Conservation (phyloP, 306 rosid species). For the Dryas octopetala region DNA sequence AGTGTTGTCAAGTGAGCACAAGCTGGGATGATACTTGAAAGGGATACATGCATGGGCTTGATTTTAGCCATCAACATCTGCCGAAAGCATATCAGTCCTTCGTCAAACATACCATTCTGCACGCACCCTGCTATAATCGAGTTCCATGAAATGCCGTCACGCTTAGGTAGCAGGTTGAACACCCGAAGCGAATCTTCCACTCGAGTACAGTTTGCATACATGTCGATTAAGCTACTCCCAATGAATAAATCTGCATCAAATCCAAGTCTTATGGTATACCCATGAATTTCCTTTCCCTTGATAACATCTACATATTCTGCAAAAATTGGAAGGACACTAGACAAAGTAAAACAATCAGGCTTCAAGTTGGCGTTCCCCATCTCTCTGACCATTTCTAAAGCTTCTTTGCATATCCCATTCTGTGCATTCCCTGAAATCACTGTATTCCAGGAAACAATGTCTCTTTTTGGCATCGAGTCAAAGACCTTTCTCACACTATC, state of each 20-base stretch:
- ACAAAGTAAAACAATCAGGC: constrained; percentile 76
- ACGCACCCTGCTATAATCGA: constrained; percentile 84
- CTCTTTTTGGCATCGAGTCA: constrained; percentile 59
- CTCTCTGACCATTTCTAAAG: constrained; percentile 53
- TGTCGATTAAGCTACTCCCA: constrained; percentile 80
- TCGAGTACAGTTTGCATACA: constrained; percentile 79
- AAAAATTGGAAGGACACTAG: constrained; percentile 75
- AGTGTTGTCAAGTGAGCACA: constrained; percentile 79
- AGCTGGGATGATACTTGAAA: constrained; percentile 86
- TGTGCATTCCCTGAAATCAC: constrained; percentile 67
- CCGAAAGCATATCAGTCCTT: constrained; percentile 58
- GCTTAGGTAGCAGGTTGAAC: constrained; percentile 43
- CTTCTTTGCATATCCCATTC: constrained; percentile 58
- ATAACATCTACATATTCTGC: constrained; percentile 57
- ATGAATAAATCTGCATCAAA: constrained; percentile 63
- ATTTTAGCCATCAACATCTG: constrained; percentile 57
- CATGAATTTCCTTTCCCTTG: constrained; percentile 89
- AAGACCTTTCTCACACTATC: constrained; percentile 61
- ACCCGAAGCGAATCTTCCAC: constrained; percentile 46
- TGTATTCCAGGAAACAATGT: constrained; percentile 91
- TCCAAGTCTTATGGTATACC: constrained; percentile 62
- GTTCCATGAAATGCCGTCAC: constrained; percentile 77
- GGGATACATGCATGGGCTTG: constrained; percentile 57
- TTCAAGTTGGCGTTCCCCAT: constrained; percentile 56
- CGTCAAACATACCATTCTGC: constrained; percentile 73